Evolutionary conservation across 495 filamentous ascomycete genomes (phyloP).

Genomic region (Aspergillus baeticus): DNA sequence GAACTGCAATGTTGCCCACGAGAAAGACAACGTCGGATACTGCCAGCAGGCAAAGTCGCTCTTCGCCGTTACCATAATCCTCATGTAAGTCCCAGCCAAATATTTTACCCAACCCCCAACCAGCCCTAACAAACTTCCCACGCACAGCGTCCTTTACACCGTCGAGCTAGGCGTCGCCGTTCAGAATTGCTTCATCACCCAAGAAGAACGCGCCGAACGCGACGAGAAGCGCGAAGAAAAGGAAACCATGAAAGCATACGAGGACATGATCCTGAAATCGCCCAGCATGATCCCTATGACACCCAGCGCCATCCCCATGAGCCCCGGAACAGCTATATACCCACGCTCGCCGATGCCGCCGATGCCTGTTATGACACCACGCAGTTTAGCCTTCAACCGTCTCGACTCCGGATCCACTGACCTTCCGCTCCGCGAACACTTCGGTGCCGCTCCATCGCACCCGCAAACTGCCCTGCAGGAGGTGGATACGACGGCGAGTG

Average conservation of each 20-base stretch:
- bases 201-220: slow-evolving; percentile 34
- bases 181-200: slow-evolving; percentile 61
- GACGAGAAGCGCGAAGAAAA: slow-evolving; percentile 40
- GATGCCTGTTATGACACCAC: slow-evolving; percentile 38
- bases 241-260: slow-evolving; percentile 40
- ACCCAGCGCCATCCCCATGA: slow-evolving; percentile 17
- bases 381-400: slow-evolving; percentile 44
- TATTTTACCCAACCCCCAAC: background rate
- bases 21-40: slow-evolving; percentile 55
- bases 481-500: slow-evolving; percentile 18
- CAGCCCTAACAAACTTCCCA: slow-evolving; percentile 14
- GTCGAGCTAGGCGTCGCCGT: slow-evolving; percentile 55
- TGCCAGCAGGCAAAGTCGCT: slow-evolving; percentile 75
- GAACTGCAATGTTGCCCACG: slow-evolving; percentile 63
- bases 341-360: slow-evolving; percentile 19
- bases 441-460: slow-evolving; percentile 15
- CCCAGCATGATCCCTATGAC: slow-evolving; percentile 41
- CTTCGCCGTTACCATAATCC: slow-evolving; percentile 67
- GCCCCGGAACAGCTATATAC: slow-evolving; percentile 6
- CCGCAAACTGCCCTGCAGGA: slow-evolving; percentile 23
- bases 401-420: slow-evolving; percentile 33
- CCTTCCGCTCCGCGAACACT: slow-evolving; percentile 41
- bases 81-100: slow-evolving; percentile 58
- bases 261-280: slow-evolving; percentile 46
- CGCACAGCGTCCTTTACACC: slow-evolving; percentile 52